These are phyloP conservation scores for Termitomyces sp. DNA, from an alignment of 768 basidiomycete species.

Conservation along the genomic window DNA sequence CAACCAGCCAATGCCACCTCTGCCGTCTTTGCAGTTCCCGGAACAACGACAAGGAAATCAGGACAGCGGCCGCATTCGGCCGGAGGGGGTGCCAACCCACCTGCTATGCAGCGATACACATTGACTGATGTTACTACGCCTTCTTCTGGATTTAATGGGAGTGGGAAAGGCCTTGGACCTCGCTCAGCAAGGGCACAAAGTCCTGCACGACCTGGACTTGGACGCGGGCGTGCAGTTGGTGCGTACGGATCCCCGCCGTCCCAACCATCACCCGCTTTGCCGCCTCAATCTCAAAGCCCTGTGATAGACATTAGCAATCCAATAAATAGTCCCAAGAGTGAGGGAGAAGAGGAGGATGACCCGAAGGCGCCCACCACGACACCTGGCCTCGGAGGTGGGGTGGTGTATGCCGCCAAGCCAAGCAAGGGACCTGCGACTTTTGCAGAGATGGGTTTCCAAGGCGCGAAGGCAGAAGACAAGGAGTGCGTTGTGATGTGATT, in stretches of 20 bases:
- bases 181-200: constrained; percentile 12
- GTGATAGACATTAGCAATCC: constrained; percentile 3
- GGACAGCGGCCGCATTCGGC: constrained; percentile 8
- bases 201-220: constrained; percentile 7
- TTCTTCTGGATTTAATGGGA: constrained; percentile 5
- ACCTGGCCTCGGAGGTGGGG: constrained; percentile 16
- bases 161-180: constrained; percentile 12
- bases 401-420: constrained; percentile 17
- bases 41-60: constrained; percentile 10
- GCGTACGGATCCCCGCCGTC: neutral
- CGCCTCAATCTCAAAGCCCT: constrained; percentile 2
- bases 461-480: constrained; percentile 71
- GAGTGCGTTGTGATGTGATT: constrained; percentile 84
- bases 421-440: constrained; percentile 65
- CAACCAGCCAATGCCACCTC: neutral
- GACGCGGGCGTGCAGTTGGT: constrained; percentile 6
- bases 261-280: neutral
- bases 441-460: constrained; percentile 90
- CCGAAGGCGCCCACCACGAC: constrained; percentile 8
- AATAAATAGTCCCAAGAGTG: neutral
- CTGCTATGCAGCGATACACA: constrained; percentile 39
- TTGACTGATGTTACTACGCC: constrained; percentile 33
- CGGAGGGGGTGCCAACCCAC: constrained; percentile 17
- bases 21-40: constrained; percentile 11
- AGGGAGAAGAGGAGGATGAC: constrained; percentile 1